Percentiles rank a stretch among this genome's conserved stretches.
These are phyloP conservation scores for Mycena rosella DNA, from an alignment of 768 basidiomycete species.

Conservation along the genomic window DNA sequence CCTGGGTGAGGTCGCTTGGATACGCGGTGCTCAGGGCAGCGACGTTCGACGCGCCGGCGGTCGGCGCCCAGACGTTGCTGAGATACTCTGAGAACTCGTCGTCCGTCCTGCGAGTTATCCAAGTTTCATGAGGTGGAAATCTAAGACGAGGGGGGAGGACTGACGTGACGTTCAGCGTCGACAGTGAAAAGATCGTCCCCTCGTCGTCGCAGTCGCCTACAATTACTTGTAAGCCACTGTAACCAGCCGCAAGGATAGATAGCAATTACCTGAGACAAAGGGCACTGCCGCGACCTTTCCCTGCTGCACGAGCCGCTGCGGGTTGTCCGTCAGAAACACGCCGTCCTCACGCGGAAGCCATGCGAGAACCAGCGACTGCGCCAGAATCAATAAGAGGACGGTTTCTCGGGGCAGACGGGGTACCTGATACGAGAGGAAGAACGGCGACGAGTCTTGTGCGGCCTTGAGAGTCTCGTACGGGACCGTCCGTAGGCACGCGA, in stretches of 20 bases:
- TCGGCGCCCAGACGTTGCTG: slow-evolving; percentile 35
- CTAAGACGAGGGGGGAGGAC: slow-evolving; percentile 24
- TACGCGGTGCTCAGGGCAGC: slow-evolving; percentile 46
- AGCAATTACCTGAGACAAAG: slow-evolving; percentile 61
- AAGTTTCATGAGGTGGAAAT: background rate
- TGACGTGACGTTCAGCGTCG: slow-evolving; percentile 63
- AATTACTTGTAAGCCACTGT: too few species aligned
- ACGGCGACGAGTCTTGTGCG: too few species aligned
- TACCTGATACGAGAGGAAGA: too few species aligned
- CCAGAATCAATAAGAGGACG: background rate
- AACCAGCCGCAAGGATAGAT: slow-evolving; percentile 47
- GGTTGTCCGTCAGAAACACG: background rate
- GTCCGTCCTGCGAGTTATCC: slow-evolving; percentile 26
- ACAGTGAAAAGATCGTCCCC: slow-evolving; percentile 63
- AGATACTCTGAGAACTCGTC: slow-evolving; percentile 31
- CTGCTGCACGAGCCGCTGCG: slow-evolving; percentile 38
- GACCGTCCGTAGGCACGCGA: too few species aligned
- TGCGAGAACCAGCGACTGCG: background rate
- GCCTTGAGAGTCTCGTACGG: too few species aligned
- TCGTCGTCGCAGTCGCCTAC: slow-evolving; percentile 70
- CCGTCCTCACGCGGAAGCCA: background rate
- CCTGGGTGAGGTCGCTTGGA: slow-evolving; percentile 37
- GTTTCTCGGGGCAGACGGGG: too few species aligned
- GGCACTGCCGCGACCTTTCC: slow-evolving; percentile 51
- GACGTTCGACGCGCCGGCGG: slow-evolving; percentile 36